A percentile compares a stretch with the other conserved stretches of the same genome.
These are phyloP conservation scores for Dispira simplex DNA, from an alignment of 192 early-diverging fungal genomes.

Conservation along the genomic window DNA sequence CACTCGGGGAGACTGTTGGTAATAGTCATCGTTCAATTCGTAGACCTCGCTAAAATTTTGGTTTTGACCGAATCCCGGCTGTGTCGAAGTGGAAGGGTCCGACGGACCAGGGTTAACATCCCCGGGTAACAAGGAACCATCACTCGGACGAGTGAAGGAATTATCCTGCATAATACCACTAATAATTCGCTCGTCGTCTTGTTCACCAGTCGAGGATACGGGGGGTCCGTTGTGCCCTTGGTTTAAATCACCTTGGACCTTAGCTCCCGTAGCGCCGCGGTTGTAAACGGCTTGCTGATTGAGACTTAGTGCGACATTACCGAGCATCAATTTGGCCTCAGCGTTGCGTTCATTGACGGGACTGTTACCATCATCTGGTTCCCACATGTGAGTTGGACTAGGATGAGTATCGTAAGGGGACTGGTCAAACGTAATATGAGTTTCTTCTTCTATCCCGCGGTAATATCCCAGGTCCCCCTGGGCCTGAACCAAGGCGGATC, in stretches of 20 bases:
- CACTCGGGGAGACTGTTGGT: background rate
- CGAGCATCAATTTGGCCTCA: conserved; percentile 6
- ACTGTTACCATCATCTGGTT: background rate
- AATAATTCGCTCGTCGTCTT: background rate
- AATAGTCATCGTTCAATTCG: conserved; percentile 1
- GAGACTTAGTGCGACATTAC: background rate
- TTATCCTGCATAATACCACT: background rate
- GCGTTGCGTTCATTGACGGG: conserved; percentile 8
- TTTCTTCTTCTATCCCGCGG: background rate
- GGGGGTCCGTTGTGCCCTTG: background rate
- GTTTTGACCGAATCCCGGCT: background rate
- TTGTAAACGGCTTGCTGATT: too few species aligned
- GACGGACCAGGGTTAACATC: background rate
- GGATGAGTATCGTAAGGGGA: too few species aligned
- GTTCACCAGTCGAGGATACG: background rate
- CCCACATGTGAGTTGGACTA: background rate
- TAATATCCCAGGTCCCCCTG: background rate
- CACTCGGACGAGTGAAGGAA: background rate
- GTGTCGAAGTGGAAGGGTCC: background rate
- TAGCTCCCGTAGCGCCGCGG: too few species aligned
- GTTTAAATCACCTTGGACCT: too few species aligned
- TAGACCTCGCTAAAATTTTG: background rate
- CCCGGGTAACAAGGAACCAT: background rate
- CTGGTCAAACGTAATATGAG: too few species aligned
- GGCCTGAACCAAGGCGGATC: background rate